These are phyloP conservation scores for Begonia masoniana DNA, from an alignment of 306 rosid genomes.

Conservation along the genomic window DNA sequence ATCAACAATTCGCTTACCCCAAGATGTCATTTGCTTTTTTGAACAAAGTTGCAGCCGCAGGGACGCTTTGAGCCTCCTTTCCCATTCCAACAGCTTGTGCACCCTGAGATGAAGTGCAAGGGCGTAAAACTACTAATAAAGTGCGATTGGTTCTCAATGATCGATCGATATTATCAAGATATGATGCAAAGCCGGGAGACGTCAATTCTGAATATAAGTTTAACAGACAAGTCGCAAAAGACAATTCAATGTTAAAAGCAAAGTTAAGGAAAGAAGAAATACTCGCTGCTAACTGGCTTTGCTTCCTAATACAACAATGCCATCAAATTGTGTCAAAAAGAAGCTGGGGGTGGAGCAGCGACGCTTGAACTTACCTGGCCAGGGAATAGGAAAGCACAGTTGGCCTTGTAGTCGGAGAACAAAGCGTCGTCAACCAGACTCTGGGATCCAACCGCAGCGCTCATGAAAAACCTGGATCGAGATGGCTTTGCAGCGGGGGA, in stretches of 20 bases:
- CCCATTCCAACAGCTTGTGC: constrained; percentile 98
- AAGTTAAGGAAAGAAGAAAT: too few relatives aligned
- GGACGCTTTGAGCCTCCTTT: constrained; percentile 77
- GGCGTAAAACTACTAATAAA: background rate
- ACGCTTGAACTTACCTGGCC: constrained; percentile 48
- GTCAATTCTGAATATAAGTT: too few relatives aligned
- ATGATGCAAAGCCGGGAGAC: too few relatives aligned
- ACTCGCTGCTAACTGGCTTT: too few relatives aligned
- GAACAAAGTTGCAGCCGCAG: constrained; percentile 61
- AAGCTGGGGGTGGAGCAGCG: background rate
- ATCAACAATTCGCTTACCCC: constrained; percentile 33
- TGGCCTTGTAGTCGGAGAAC: constrained; percentile 63
- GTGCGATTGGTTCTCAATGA: too few relatives aligned
- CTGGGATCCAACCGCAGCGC: constrained; percentile 60
- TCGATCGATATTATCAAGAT: too few relatives aligned
- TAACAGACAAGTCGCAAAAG: too few relatives aligned
- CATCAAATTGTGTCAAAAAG: background rate
- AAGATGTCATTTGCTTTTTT: constrained; percentile 66
- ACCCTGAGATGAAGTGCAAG: constrained; percentile 39
- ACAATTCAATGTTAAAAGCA: too few relatives aligned
- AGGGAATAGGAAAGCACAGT: constrained; percentile 75
- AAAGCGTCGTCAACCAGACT: constrained; percentile 28
- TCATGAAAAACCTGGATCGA: constrained; percentile 70
- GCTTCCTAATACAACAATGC: background rate
- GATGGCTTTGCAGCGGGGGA: constrained; percentile 12